Conservation (phyloP, 1,284 basidiomycete species). For the Vanrija humicola region DNA sequence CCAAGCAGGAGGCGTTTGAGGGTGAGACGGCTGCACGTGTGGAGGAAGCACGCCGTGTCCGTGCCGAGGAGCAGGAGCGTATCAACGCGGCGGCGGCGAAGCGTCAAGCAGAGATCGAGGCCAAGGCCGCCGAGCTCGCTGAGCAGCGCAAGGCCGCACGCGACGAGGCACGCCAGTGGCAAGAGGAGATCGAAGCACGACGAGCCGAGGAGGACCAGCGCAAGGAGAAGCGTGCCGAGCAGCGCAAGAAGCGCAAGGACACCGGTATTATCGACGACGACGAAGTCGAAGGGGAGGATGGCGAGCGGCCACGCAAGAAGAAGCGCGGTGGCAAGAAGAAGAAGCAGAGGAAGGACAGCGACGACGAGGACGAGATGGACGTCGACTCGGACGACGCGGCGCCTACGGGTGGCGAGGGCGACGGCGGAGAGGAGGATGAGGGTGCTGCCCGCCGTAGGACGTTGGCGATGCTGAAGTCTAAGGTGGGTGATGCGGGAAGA, state of each 20-base stretch:
- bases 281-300: constrained; percentile 24
- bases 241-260: constrained; percentile 41
- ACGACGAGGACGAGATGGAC: constrained; percentile 26
- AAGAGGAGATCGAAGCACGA: constrained; percentile 46
- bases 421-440: constrained; percentile 16
- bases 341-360: constrained; percentile 27
- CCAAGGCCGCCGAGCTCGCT: constrained; percentile 65
- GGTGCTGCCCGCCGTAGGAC: constrained; percentile 15
- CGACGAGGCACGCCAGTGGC: constrained; percentile 65
- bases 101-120: constrained; percentile 49
- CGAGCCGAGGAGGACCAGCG: constrained; percentile 48
- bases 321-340: constrained; percentile 23
- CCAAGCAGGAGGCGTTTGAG: constrained; percentile 70
- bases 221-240: constrained; percentile 36
- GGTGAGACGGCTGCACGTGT: constrained; percentile 66
- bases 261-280: constrained; percentile 28
- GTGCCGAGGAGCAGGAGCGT: constrained; percentile 46
- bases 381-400: constrained; percentile 4
- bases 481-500: constrained; percentile 2
- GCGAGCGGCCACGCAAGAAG: constrained; percentile 17
- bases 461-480: constrained; percentile 30
- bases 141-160: constrained; percentile 67
- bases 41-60: constrained; percentile 59
- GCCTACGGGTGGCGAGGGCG: constrained; percentile 10
- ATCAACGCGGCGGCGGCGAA: constrained; percentile 43